Evolutionary conservation across 1,284 basidiomycete species (phyloP), one percentile per base, ranked within the genome.

Genomic region (Trametes sp.): DNA sequence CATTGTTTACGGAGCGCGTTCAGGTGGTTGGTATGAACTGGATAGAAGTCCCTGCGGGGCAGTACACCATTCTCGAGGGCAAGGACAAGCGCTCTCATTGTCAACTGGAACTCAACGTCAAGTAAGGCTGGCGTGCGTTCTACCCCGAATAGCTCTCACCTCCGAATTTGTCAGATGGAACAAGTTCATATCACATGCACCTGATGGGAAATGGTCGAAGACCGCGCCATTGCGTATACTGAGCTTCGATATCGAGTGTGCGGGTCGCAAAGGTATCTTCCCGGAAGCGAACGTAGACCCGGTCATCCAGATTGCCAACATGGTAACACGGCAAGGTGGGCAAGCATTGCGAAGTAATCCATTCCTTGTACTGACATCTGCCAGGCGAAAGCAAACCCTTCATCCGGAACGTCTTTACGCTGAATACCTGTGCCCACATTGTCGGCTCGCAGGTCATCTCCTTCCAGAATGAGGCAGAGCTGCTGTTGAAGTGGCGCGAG

Each of bases 221-320:
- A 89, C 96, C 56, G 96, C 96, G 0, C 96, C 96, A 0, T 79
- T 98, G 1, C 88, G 96, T 14, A 92, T 98, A 66, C 83, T 98
- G 28, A 96, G 94, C 71, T 98, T 98, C 70, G 96, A 98, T 86
- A 98, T 98, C 69, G 96, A 98, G 77, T 98, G 96, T 77, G 96
- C 96, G 0, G 96, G 96, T 28, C 84, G 96, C 23, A 98, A 98
- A 72, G 96, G 96, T 48, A 92, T 98, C 67, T 98, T 98, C 73
- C 96, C 96, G 0, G 96, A 98, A 73, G 84, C 96, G 2, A 81
- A 89, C 16, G 77, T 85, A 26, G 96, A 98, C 74, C 96, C 96
- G 3, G 94, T 98, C 61, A 98, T 98, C 70, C 96, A 98, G 72
- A 98, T 98, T 61, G 96, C 96, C 1, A 96, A 95, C 74, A 98